phyloP scores from a whole-genome alignment of 495 filamentous ascomycete genomes.

The Recurvomyces mirabilis region DNA sequence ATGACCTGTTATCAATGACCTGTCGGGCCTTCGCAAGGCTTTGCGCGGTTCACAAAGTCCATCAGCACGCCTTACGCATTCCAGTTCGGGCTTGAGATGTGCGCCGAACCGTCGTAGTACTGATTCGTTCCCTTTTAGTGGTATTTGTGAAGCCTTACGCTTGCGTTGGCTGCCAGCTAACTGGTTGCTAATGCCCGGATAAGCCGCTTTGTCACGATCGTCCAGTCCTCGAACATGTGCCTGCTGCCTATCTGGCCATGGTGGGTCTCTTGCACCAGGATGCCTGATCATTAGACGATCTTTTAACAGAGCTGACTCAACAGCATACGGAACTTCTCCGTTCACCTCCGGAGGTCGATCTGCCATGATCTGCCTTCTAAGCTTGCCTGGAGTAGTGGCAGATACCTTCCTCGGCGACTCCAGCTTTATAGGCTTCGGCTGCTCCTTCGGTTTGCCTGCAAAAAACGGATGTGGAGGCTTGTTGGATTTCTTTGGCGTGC shows the following conservation, averaged over 20 bases:
- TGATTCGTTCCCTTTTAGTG: conserved; percentile 8
- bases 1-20: conserved; percentile 26
- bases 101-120: conserved; percentile 10
- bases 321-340: conserved; percentile 6
- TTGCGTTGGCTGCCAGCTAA: conserved; percentile 1
- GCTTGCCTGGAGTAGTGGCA: conserved; percentile 31
- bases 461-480: conserved; percentile 83
- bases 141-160: conserved; percentile 1
- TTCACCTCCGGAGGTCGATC: conserved; percentile 14
- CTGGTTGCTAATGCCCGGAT: too few species aligned
- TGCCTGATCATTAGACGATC: conserved; percentile 23
- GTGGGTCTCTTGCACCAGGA: conserved; percentile 22
- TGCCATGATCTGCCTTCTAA: conserved; percentile 19
- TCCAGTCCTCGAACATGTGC: conserved; percentile 27
- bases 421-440: conserved; percentile 10
- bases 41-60: conserved; percentile 15
- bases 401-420: conserved; percentile 18
- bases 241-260: conserved; percentile 26
- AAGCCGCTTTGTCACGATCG: not conserved
- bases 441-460: conserved; percentile 33
- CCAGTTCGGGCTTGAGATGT: conserved; percentile 4
- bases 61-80: not conserved
- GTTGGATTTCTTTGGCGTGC: conserved; percentile 30
- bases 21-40: conserved; percentile 19
- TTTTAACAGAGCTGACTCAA: conserved; percentile 16